Evolutionary conservation across 2,329 filamentous ascomycete genomes (phyloP).

Genomic region (Nannizzia gypsea): DNA sequence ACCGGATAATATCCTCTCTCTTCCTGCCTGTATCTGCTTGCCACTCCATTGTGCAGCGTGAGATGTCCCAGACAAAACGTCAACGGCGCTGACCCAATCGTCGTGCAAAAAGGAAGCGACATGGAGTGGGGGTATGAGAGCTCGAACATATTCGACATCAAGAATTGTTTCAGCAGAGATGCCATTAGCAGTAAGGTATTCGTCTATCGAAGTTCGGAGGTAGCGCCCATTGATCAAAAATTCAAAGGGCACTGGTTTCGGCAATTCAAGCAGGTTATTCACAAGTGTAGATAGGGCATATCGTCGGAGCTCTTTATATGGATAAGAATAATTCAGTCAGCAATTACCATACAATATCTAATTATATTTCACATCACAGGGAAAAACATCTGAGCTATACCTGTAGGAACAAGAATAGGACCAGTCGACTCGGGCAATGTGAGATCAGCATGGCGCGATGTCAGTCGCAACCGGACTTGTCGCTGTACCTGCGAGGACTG

Average conservation of each 20-base stretch:
- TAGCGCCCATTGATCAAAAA: slow-evolving; percentile 93
- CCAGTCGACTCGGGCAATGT: slow-evolving; percentile 43
- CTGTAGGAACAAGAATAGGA: slow-evolving; percentile 47
- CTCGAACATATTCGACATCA: slow-evolving; percentile 84
- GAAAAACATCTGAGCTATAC: slow-evolving; percentile 26
- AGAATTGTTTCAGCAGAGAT: slow-evolving; percentile 81
- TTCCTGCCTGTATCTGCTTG: slow-evolving; percentile 39
- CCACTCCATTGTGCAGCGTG: slow-evolving; percentile 46
- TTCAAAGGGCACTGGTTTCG: slow-evolving; percentile 53
- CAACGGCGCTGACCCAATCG: slow-evolving; percentile 86
- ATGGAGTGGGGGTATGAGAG: slow-evolving; percentile 76
- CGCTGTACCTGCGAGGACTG: slow-evolving; percentile 20
- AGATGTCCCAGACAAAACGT: slow-evolving; percentile 61
- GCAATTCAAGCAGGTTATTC: slow-evolving; percentile 47
- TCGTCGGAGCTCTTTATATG: slow-evolving; percentile 39
- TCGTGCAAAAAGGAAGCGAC: slow-evolving; percentile 92
- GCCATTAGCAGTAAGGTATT: slow-evolving; percentile 75
- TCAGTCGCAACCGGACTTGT: slow-evolving; percentile 46
- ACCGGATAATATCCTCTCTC: slow-evolving; percentile 72
- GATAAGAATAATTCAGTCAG: slow-evolving; percentile 12
- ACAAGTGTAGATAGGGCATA: slow-evolving; percentile 52
- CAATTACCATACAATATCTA: slow-evolving; percentile 4
- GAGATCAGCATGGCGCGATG: slow-evolving; percentile 42
- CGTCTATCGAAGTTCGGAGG: slow-evolving; percentile 75
- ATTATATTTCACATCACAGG: neutral